A percentile compares a stretch with the other conserved stretches of the same genome.
Conservation (phyloP, 805 yeast species). For the Saturnispora zaruensis region DNA sequence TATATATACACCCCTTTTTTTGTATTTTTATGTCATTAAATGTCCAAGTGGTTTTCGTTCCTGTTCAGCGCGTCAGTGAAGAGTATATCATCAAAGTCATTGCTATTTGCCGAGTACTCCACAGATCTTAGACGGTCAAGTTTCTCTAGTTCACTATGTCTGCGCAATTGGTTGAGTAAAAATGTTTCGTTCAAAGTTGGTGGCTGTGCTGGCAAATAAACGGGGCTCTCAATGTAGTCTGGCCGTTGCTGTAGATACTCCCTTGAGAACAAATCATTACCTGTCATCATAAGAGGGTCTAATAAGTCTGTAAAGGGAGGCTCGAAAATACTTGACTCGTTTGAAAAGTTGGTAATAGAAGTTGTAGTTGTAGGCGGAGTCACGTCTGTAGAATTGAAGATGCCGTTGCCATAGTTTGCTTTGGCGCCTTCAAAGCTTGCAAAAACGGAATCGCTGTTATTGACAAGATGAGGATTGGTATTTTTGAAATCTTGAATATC, state of each 20-base stretch:
- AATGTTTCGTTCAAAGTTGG: slow-evolving; percentile 2
- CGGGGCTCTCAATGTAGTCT: neutral
- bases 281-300: neutral
- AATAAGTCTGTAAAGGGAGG: neutral
- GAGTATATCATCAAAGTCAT: slow-evolving; percentile 1
- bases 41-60: neutral
- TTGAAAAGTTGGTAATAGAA: neutral
- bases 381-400: neutral
- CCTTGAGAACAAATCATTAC: neutral
- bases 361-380: neutral
- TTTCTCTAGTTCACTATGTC: neutral
- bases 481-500: neutral
- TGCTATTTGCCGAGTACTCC: neutral
- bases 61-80: neutral
- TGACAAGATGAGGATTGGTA: neutral
- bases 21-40: neutral
- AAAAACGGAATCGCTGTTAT: neutral
- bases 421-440: neutral
- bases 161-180: slow-evolving; percentile 1
- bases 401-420: too few relatives aligned
- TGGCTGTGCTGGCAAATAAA: neutral
- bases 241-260: neutral
- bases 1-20: neutral
- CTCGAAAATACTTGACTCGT: neutral
- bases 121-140: neutral